A percentile compares a stretch with the other conserved stretches of the same genome.
Evolutionary conservation across 2,329 filamentous ascomycete genomes (phyloP).

Genomic region (Ramularia collo-cygni): DNA sequence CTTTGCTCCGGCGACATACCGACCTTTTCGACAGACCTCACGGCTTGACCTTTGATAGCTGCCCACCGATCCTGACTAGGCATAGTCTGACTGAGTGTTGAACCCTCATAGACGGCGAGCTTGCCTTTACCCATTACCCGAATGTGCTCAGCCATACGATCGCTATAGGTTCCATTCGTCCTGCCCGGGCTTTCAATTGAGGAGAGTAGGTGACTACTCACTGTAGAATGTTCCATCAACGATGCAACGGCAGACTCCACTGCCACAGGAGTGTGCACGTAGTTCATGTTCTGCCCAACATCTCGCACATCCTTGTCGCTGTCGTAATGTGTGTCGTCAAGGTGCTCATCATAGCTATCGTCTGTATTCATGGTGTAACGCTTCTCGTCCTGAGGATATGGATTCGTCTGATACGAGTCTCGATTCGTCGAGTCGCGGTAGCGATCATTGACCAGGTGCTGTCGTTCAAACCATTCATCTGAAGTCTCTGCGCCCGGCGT

Average conservation of each 20-base stretch:
- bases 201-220: conserved; percentile 43
- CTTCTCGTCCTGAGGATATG: conserved; percentile 47
- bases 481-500: conserved; percentile 32
- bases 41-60: conserved; percentile 37
- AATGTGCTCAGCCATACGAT: conserved; percentile 23
- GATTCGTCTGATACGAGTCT: conserved; percentile 40
- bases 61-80: conserved; percentile 31
- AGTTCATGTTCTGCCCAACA: conserved; percentile 61
- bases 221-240: conserved; percentile 72
- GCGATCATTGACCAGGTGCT: conserved; percentile 55
- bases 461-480: conserved; percentile 45
- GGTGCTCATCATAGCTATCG: conserved; percentile 44
- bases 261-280: conserved; percentile 63
- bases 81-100: conserved; percentile 25
- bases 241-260: conserved; percentile 90
- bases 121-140: conserved; percentile 19
- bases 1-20: conserved; percentile 48
- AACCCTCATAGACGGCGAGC: conserved; percentile 26
- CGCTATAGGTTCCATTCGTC: conserved; percentile 22
- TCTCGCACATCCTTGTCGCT: conserved; percentile 61
- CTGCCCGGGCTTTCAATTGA: conserved; percentile 20
- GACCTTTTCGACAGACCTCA: conserved; percentile 20
- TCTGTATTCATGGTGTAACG: conserved; percentile 47
- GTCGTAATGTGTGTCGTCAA: conserved; percentile 37
- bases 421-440: conserved; percentile 40